Percentiles rank a stretch among this genome's conserved stretches.
phyloP scores from a whole-genome alignment of 169 alveolate species.

The Plasmodium vinckei region DNA sequence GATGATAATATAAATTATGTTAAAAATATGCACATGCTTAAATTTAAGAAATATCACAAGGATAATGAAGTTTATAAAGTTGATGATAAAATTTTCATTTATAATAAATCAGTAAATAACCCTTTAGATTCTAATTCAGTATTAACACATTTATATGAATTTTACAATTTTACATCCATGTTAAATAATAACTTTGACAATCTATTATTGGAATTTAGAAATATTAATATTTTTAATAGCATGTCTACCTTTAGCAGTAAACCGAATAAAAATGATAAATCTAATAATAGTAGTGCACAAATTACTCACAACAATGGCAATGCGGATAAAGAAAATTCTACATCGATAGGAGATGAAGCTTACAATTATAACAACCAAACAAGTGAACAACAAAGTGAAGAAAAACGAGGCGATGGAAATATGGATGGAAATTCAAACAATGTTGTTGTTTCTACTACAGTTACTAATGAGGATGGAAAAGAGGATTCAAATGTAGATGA shows the following conservation, averaged over 20 bases:
- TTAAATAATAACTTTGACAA: constrained; percentile 40
- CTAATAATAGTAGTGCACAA: too few species aligned
- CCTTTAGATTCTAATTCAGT: constrained; percentile 65
- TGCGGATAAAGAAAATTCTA: too few species aligned
- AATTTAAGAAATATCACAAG: constrained; percentile 51
- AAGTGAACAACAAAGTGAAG: not conserved
- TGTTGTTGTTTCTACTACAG: not conserved
- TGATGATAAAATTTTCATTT: constrained; percentile 28
- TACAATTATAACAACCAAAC: too few species aligned
- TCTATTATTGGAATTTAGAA: constrained; percentile 56
- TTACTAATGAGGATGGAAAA: not conserved
- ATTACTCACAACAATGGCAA: too few species aligned
- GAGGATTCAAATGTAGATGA: not conserved
- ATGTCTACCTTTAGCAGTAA: not conserved
- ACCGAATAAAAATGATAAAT: too few species aligned
- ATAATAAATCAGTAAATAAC: constrained; percentile 50
- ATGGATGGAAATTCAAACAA: not conserved
- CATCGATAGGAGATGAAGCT: too few species aligned
- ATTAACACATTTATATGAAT: constrained; percentile 64
- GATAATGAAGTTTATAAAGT: not conserved
- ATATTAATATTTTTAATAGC: constrained; percentile 39
- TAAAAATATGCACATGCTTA: constrained; percentile 20
- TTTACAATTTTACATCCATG: constrained; percentile 43
- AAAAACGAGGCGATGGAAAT: constrained; percentile 9
- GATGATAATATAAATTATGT: constrained; percentile 27